These are phyloP conservation scores for Epicoccum sorghinum DNA, from an alignment of 2,329 filamentous ascomycete species.

Conservation along the genomic window DNA sequence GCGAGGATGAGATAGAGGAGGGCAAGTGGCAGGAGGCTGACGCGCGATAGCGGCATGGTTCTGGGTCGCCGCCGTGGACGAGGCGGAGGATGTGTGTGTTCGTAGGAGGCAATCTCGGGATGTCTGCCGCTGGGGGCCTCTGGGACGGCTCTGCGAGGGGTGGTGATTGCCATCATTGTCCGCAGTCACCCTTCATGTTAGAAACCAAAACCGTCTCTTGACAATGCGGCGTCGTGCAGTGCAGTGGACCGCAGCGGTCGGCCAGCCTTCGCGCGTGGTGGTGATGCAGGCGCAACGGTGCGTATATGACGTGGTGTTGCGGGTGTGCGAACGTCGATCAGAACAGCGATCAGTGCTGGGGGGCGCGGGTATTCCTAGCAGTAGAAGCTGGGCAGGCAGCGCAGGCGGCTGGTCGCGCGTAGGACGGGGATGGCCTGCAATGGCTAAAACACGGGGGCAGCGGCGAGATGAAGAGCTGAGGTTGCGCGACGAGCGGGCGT, in stretches of 20 bases:
- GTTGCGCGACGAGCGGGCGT: constrained; percentile 6
- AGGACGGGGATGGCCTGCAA: constrained; percentile 15
- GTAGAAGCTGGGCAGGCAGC: constrained; percentile 1
- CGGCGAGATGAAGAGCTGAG: constrained; percentile 10
- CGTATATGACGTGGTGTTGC: constrained; percentile 6
- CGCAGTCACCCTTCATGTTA: constrained; percentile 39
- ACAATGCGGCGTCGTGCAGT: constrained; percentile 6
- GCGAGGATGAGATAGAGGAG: constrained; percentile 33
- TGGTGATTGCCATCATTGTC: constrained; percentile 35
- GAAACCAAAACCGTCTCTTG: constrained; percentile 9
- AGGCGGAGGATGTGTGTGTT: constrained; percentile 40
- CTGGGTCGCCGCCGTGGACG: constrained; percentile 37
- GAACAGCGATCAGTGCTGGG: constrained; percentile 6
- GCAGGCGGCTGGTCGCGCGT: constrained; percentile 7
- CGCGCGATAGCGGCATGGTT: constrained; percentile 9
- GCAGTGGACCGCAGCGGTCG: constrained; percentile 6
- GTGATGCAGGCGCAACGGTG: constrained; percentile 6
- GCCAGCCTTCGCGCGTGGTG: constrained; percentile 1
- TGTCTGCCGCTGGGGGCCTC: constrained; percentile 18
- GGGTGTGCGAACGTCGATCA: not conserved
- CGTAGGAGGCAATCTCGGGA: constrained; percentile 33
- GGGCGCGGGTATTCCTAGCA: not conserved
- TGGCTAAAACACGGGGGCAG: constrained; percentile 17
- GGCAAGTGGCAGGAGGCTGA: constrained; percentile 22
- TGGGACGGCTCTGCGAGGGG: constrained; percentile 15